Conservation (phyloP, 164 flowering plant genomes). For the grape (Vitis vinifera) region DNA sequence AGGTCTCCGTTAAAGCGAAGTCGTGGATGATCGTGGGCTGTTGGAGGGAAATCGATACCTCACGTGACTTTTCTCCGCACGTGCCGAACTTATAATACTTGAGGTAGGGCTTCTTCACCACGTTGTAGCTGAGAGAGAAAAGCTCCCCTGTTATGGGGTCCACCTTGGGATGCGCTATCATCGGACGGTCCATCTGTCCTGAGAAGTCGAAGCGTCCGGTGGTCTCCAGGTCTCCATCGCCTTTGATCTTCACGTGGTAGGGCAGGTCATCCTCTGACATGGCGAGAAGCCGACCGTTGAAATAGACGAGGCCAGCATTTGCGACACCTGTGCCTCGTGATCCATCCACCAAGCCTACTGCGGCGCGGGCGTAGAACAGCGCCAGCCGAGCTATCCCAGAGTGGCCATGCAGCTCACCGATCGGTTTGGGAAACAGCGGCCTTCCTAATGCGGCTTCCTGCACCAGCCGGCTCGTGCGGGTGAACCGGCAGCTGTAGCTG, state of each 20-base stretch:
- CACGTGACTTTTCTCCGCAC: constrained; percentile 38
- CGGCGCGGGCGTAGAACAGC: constrained; percentile 40
- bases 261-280: constrained; percentile 64
- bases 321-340: constrained; percentile 47
- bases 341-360: constrained; percentile 30
- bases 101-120: constrained; percentile 44
- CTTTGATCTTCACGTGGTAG: constrained; percentile 38
- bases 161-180: constrained; percentile 67
- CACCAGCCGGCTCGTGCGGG: constrained; percentile 38
- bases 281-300: constrained; percentile 46
- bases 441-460: constrained; percentile 33
- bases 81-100: constrained; percentile 44
- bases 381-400: constrained; percentile 37
- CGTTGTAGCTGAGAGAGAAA: constrained; percentile 48
- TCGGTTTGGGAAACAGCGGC: constrained; percentile 37
- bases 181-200: constrained; percentile 34
- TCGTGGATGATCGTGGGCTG: constrained; percentile 55
- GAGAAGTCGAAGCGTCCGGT: constrained; percentile 45
- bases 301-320: constrained; percentile 50
- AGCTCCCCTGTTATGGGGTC: constrained; percentile 59
- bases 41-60: constrained; percentile 34
- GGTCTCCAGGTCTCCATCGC: constrained; percentile 47
- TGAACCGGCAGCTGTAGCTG: constrained; percentile 45
- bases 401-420: constrained; percentile 56
- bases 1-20: constrained; percentile 52